Percentiles rank a stretch among this genome's conserved stretches.
These are phyloP conservation scores for Backusella sp. DNA, from an alignment of 192 early-diverging fungal genomes.

Conservation along the genomic window DNA sequence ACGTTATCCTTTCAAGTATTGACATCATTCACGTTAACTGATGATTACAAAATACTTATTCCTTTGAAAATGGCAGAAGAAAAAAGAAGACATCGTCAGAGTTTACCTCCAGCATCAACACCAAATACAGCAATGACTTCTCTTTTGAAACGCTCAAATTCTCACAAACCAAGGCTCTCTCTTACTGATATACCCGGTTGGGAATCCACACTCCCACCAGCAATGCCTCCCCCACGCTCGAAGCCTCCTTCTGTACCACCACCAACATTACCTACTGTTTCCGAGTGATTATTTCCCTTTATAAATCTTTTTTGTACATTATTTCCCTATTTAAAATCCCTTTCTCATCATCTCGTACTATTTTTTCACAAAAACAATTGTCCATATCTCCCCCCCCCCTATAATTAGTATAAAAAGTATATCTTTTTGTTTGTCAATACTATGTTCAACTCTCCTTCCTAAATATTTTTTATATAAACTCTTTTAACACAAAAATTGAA, in stretches of 20 bases:
- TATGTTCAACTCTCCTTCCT: background rate
- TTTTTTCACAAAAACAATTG: background rate
- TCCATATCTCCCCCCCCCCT: background rate
- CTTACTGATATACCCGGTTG: conserved; percentile 17
- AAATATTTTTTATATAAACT: background rate
- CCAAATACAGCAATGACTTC: background rate
- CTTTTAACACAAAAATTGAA: background rate
- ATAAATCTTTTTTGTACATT: background rate
- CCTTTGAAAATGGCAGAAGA: background rate
- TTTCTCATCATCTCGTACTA: conserved; percentile 10
- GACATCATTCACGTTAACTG: background rate
- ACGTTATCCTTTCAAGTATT: background rate
- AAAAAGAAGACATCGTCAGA: background rate
- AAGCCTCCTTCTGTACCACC: conserved; percentile 19
- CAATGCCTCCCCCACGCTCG: conserved; percentile 23
- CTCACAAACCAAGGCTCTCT: conserved; percentile 1
- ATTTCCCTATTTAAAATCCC: background rate
- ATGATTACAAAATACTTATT: conserved; percentile 8
- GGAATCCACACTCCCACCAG: conserved; percentile 19
- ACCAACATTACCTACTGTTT: background rate
- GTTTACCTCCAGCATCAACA: background rate
- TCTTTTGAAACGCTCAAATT: background rate
- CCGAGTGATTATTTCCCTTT: conserved; percentile 3
- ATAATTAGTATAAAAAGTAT: background rate
- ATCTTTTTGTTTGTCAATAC: background rate